Percentiles rank a stretch among this genome's conserved stretches.
Conservation (phyloP, 2,329 filamentous ascomycete genomes). For the Lachnum nothofagi region DNA sequence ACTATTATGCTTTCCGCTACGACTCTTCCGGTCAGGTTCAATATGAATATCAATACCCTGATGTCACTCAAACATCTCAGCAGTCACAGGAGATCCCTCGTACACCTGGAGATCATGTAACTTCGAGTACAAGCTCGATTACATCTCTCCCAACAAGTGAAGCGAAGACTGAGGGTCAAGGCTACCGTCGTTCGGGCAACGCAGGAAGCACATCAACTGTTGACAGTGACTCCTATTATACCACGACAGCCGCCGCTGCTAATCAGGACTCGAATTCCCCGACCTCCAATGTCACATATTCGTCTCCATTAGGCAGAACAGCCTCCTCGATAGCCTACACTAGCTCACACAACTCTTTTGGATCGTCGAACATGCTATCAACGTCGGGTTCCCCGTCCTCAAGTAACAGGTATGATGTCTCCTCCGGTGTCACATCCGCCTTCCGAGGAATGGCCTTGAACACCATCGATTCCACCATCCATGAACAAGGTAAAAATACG, state of each 20-base stretch:
- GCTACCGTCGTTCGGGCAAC: background rate
- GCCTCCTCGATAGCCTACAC: background rate
- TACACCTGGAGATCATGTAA: background rate
- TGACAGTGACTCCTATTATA: background rate
- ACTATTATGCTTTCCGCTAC: conserved; percentile 5
- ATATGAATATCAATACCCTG: conserved; percentile 7
- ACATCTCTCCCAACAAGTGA: background rate
- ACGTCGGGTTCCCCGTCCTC: background rate
- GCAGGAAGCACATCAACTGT: background rate
- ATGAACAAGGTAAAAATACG: background rate
- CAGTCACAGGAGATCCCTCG: conserved; percentile 7
- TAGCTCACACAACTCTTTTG: background rate
- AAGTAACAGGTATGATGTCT: background rate
- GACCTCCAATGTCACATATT: background rate
- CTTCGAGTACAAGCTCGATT: background rate
- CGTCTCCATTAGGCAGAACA: background rate
- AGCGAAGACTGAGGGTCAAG: background rate
- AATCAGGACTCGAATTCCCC: background rate
- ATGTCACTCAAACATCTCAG: conserved; percentile 1
- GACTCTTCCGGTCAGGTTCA: background rate
- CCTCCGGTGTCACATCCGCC: background rate
- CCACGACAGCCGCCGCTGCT: background rate
- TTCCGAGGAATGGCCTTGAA: background rate
- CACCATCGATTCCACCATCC: background rate
- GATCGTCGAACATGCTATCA: background rate